Evolutionary conservation across 805 yeast species (phyloP), one percentile per base, ranked within the genome.

Genomic region (Myxozyma geophila): DNA sequence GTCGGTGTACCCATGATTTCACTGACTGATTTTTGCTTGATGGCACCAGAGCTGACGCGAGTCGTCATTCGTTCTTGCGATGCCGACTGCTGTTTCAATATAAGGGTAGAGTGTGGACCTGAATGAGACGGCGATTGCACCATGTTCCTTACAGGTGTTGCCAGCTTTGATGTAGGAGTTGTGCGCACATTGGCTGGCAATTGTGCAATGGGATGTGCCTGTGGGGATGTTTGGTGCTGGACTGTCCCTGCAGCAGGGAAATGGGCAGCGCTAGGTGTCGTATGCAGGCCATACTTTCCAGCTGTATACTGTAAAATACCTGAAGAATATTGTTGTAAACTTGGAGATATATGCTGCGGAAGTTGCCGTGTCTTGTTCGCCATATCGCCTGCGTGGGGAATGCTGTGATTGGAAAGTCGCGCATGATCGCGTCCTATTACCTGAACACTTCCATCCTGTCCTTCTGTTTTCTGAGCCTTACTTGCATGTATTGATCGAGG

Each of bases 51-150:
- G 19, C 71, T 68, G 39, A 68, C 70, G 21, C 71, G 58, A 2
- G 71, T 68, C 15, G 69, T 68, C 71, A 68, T 68, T 8, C 71
- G 63, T n/a, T 74, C 74, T 0, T 79, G 75, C 7, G 57, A 13
- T 13, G 12, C 82, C 82, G 62, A 77, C 23, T 10, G 58, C 19
- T 19, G 62, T 4, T 21, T 21, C 7, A 17, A n/a, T 3, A 48
- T n/a, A 15, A 9, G 19, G 7, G 46, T 52, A 9, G 36, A 41
- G 79, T 58, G 77, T n/a, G 60, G 37, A 28, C 54, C 51, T 12
- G 37, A 13, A 13, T 47, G 43, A 10, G 50, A n/a, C 6, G 52
- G 12, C n/a, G 21, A 19, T 15, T 48, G 53, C 13, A n/a, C n/a
- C n/a, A n/a, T 23, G 39, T 23, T 37, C 23, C 37, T 46, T 7